These are phyloP conservation scores for Fusarium sp. DNA, from an alignment of 2,329 filamentous ascomycete species.

Conservation along the genomic window DNA sequence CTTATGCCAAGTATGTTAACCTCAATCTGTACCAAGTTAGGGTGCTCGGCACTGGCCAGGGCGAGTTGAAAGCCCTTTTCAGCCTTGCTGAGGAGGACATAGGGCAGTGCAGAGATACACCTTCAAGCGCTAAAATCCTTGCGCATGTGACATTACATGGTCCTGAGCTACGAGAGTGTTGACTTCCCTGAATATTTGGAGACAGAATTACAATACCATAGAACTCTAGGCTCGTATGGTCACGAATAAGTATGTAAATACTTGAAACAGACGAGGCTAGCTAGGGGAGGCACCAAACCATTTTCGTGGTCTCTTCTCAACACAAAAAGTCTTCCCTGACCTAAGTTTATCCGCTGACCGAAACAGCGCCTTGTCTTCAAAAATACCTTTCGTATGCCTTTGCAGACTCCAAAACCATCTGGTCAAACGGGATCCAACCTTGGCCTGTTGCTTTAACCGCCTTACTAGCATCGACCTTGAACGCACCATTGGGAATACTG, in stretches of 20 bases:
- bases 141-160: neutral
- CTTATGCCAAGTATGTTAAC: neutral
- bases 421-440: conserved; percentile 4
- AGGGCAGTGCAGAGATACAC: neutral
- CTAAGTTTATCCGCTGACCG: neutral
- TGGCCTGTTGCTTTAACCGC: neutral
- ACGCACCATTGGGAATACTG: neutral
- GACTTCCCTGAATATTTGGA: neutral
- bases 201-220: neutral
- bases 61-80: neutral
- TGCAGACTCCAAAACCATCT: conserved; percentile 3
- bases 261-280: no score
- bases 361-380: neutral
- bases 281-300: no score
- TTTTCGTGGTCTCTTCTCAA: neutral
- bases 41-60: neutral
- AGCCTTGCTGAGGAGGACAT: neutral
- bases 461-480: conserved; percentile 1
- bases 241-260: no score
- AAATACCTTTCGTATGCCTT: conserved; percentile 12
- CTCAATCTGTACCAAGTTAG: no score
- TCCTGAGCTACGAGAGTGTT: neutral
- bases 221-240: neutral
- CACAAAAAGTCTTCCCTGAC: neutral
- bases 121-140: fast-evolving